Conservation (phyloP, 352 stramenopile genomes). For the Phytopythium montanum region DNA sequence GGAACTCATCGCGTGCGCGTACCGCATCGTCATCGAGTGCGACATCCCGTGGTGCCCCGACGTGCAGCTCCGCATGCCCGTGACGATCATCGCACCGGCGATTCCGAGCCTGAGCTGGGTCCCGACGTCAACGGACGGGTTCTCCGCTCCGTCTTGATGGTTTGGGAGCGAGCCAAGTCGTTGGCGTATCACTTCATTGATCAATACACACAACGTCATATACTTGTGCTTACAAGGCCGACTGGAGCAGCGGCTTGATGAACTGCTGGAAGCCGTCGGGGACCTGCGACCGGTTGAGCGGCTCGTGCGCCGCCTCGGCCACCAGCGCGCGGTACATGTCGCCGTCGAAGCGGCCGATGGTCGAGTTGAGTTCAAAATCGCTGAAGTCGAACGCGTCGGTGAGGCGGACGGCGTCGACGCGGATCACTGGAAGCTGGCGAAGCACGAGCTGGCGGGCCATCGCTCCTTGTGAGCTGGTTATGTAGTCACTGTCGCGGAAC, state of each 20-base stretch:
- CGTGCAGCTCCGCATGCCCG: conserved; percentile 46
- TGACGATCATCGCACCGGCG: conserved; percentile 46
- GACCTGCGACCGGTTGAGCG: conserved; percentile 39
- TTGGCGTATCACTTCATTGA: neutral
- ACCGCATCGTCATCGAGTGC: conserved; percentile 62
- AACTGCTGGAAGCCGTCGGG: conserved; percentile 39
- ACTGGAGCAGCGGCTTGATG: conserved; percentile 25
- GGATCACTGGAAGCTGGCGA: conserved; percentile 27
- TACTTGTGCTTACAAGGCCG: conserved; percentile 12
- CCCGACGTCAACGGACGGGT: conserved; percentile 13
- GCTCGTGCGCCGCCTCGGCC: conserved; percentile 27
- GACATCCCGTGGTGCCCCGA: conserved; percentile 66
- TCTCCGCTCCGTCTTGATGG: neutral
- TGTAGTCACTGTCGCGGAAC: conserved; percentile 48
- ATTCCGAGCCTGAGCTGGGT: conserved; percentile 26
- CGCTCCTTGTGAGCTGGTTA: conserved; percentile 32
- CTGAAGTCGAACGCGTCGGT: conserved; percentile 41
- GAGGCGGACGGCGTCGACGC: conserved; percentile 37
- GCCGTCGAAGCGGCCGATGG: conserved; percentile 46
- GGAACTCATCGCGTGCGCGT: conserved; percentile 45
- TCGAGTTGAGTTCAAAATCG: conserved; percentile 62
- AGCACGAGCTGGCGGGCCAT: conserved; percentile 30
- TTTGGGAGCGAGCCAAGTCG: neutral
- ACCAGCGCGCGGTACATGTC: conserved; percentile 58
- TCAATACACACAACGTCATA: neutral